Conservation (phyloP, 495 filamentous ascomycete genomes). For the Talaromyces nanjingensis region DNA sequence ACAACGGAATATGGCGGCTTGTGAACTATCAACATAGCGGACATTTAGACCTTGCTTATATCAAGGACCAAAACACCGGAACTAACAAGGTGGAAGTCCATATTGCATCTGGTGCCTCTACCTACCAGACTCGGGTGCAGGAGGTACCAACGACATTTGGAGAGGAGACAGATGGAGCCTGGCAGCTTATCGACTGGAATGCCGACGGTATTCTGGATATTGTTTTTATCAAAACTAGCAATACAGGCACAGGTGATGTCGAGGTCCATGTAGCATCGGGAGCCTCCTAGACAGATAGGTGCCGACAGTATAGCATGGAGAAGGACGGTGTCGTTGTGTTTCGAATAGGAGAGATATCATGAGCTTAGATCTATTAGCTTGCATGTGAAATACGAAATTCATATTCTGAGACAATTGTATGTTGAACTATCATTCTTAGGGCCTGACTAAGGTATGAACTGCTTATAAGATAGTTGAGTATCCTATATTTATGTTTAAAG, state of each 20-base stretch:
- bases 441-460: too few relatives aligned
- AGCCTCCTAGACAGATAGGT: not conserved
- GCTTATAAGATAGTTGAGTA: too few relatives aligned
- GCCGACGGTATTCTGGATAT: conserved; percentile 8
- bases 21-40: conserved; percentile 6
- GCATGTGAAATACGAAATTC: too few relatives aligned
- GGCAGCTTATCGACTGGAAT: conserved; percentile 6
- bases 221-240: conserved; percentile 7
- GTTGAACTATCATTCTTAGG: too few relatives aligned
- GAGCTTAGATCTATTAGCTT: too few relatives aligned
- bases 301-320: too few relatives aligned
- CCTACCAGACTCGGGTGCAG: conserved; percentile 1
- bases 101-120: conserved; percentile 4
- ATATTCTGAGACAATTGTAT: too few relatives aligned
- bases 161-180: conserved; percentile 7
- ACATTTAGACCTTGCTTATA: conserved; percentile 7
- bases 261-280: conserved; percentile 6
- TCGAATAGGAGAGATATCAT: too few relatives aligned
- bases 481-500: too few relatives aligned
- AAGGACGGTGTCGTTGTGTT: too few relatives aligned
- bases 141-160: conserved; percentile 8
- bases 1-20: conserved; percentile 8
- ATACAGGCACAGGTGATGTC: conserved; percentile 1
- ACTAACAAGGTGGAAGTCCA: conserved; percentile 7
- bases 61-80: conserved; percentile 6